Conservation (phyloP, 2,329 filamentous ascomycete species). For the Herpotrichia juniperi region DNA sequence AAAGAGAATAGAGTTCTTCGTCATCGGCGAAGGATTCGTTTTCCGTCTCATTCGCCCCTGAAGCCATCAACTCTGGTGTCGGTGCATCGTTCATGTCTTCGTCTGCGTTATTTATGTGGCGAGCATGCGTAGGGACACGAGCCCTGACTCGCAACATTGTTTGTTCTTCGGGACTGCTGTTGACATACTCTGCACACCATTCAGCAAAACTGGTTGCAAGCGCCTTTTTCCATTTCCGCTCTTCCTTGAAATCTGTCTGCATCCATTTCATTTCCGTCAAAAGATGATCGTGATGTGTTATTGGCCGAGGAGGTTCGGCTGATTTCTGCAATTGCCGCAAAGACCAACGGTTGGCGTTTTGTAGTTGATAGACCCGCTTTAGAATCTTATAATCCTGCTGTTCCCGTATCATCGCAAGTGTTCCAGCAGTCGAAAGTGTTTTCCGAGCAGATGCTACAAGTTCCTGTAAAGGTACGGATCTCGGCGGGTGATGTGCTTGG, state of each 20-base stretch:
- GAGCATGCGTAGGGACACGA: constrained; percentile 33
- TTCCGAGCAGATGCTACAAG: constrained; percentile 85
- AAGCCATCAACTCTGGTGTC: constrained; percentile 47
- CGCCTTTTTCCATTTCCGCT: constrained; percentile 90
- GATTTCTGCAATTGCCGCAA: constrained; percentile 86
- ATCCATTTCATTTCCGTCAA: constrained; percentile 97
- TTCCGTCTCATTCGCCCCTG: constrained; percentile 45
- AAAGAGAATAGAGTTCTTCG: constrained; percentile 50
- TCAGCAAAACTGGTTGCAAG: constrained; percentile 79
- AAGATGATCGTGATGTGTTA: constrained; percentile 83
- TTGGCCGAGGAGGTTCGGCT: constrained; percentile 76
- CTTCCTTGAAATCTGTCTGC: constrained; percentile 93
- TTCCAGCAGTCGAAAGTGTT: constrained; percentile 84
- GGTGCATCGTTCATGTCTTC: constrained; percentile 46
- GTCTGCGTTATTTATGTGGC: constrained; percentile 23
- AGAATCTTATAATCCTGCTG: constrained; percentile 87
- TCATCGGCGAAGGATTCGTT: constrained; percentile 46
- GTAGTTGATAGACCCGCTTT: constrained; percentile 85
- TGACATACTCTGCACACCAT: constrained; percentile 83
- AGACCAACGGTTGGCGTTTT: constrained; percentile 92
- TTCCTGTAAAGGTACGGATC: constrained; percentile 64
- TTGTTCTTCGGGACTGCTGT: constrained; percentile 67
- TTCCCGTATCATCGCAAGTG: constrained; percentile 82
- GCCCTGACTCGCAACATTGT: constrained; percentile 71
- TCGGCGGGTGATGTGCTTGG: constrained; percentile 62